Evolutionary conservation across 2,329 filamentous ascomycete species (phyloP).

Genomic region (Colletotrichum shisoi): DNA sequence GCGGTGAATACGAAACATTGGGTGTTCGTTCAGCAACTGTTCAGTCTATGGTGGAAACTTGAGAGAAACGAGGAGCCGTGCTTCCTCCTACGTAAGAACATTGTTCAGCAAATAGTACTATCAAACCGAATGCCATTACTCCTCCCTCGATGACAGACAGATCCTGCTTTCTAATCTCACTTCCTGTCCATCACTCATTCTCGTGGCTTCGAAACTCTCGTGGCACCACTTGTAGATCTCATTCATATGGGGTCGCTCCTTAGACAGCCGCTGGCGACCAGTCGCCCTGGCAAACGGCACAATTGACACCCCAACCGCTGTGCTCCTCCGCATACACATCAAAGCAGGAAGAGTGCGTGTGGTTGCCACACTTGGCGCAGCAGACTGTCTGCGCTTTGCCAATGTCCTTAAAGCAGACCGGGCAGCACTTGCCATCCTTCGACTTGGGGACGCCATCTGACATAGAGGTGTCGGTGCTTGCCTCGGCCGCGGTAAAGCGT

Average conservation of each 20-base stretch:
- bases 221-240: not conserved
- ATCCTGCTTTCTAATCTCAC: not conserved
- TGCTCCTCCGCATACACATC: slow-evolving; percentile 1
- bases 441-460: slow-evolving; percentile 31
- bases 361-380: slow-evolving; percentile 32
- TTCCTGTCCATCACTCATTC: not conserved
- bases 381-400: slow-evolving; percentile 6
- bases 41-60: not conserved
- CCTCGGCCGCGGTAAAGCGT: slow-evolving; percentile 23
- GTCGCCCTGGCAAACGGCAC: slow-evolving; percentile 18
- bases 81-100: not conserved
- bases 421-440: slow-evolving; percentile 24
- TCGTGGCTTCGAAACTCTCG: not conserved
- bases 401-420: slow-evolving; percentile 31
- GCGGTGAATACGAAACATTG: not conserved
- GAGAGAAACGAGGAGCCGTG: not conserved
- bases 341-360: slow-evolving; percentile 33
- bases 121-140: not conserved
- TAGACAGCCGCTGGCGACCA: slow-evolving; percentile 15
- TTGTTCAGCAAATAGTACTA: not conserved
- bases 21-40: not conserved
- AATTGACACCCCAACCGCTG: slow-evolving; percentile 20
- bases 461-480: slow-evolving; percentile 18
- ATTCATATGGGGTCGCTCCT: not conserved
- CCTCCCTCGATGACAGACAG: not conserved